These are phyloP conservation scores for Neurospora sp. DNA, from an alignment of 495 filamentous ascomycete species.

Conservation along the genomic window DNA sequence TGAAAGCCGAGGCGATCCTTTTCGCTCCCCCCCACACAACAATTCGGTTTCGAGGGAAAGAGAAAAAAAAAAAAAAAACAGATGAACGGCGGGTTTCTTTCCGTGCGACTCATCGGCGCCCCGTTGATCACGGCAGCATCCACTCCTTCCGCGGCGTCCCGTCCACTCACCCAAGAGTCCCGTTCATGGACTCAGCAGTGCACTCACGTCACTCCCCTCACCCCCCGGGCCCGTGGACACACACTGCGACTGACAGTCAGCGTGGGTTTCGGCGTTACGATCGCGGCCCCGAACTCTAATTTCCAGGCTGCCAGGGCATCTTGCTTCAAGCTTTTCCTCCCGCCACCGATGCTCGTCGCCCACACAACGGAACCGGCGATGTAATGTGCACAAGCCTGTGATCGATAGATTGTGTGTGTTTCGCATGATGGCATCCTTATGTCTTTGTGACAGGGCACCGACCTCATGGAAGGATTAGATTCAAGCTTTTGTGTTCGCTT, in stretches of 20 bases:
- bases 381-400: background rate
- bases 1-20: background rate
- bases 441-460: background rate
- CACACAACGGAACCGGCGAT: background rate
- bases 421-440: background rate
- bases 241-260: background rate
- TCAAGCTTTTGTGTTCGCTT: background rate
- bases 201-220: background rate
- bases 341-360: background rate
- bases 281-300: background rate
- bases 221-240: background rate
- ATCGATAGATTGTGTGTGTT: background rate
- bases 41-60: background rate
- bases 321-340: background rate
- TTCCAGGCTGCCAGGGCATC: background rate
- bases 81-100: background rate
- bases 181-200: background rate
- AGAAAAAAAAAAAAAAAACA: background rate
- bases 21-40: background rate
- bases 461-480: background rate
- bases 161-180: background rate
- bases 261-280: background rate
- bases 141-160: background rate
- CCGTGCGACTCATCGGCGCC: background rate
- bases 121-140: background rate